Evolutionary conservation across 208 protist species (phyloP), one percentile per base, ranked within the genome.

Genomic region (Polymyxa betae): DNA sequence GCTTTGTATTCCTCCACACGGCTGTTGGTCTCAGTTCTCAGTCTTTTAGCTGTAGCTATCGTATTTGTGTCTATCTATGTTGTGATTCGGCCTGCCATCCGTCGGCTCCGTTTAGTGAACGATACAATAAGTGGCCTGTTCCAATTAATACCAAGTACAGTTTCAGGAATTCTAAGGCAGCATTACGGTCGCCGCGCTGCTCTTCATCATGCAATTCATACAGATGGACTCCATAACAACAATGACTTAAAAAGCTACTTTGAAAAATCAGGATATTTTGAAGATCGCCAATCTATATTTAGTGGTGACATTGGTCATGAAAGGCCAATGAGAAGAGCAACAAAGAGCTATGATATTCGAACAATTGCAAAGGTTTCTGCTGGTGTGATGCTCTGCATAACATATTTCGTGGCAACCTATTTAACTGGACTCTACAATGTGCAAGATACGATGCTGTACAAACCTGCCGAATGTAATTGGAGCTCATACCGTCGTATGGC

Each of bases 401-500:
- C 72, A 12, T 82, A 82, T 82, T 82, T 82, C n/a, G 5, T 82
- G 5, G 72, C 72, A 82, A 43, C 72, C n/a, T 82, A 82, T n/a
- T 20, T 82, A n/a, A 35, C 72, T 20, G 72, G 72, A 16, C 35
- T 82, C 72, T 38, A 82, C 40, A n/a, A 5, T 40, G 72, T 82
- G 5, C 16, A 43, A 35, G n/a, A 82, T 35, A 82, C 72, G 5
- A 82, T 82, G 35, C 5, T 82, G 10, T 82, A 82, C n/a, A 82
- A 82, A 43, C 72, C 72, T 40, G 72, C 72, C n/a, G 72, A 82
- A 35, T 82, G 72, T 43, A 82, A 82, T n/a, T 82, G 72, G 72
- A n/a, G 16, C 16, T 5, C 72, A 20, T 82, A 82, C n/a, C 5
- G 72, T 5, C 72, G 35, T 5, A 45, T 43, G 72, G 72, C 72